Conservation (phyloP, 73 alveolate genomes). For the Symbiodinium natans region DNA sequence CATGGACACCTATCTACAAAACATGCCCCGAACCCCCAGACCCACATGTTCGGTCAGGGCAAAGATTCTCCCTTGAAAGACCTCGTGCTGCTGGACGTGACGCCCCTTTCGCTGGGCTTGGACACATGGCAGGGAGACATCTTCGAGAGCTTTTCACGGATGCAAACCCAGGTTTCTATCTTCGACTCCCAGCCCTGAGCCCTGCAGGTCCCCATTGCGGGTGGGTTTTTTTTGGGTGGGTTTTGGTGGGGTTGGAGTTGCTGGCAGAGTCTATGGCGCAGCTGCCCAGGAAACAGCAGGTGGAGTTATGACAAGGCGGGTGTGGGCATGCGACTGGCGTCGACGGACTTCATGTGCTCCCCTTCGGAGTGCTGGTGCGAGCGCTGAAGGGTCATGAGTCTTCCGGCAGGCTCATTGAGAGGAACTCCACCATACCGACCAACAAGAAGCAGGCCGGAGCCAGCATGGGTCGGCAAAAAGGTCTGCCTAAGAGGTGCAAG, state of each 20-base stretch:
- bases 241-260: too few species aligned
- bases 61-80: constrained; percentile 93
- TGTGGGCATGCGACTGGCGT: too few species aligned
- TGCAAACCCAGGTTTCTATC: too few species aligned
- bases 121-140: constrained; percentile 93
- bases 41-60: constrained; percentile 12
- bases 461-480: background rate
- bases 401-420: constrained; percentile 96
- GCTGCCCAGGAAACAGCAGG: constrained; percentile 96
- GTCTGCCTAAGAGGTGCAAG: too few species aligned
- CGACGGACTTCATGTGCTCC: background rate
- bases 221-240: too few species aligned
- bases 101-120: constrained; percentile 99
- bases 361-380: background rate
- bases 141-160: too few species aligned
- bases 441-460: constrained; percentile 94
- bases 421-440: constrained; percentile 98
- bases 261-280: too few species aligned
- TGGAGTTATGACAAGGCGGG: constrained; percentile 97
- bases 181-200: too few species aligned
- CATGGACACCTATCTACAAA: background rate
- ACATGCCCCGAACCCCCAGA: too few species aligned
- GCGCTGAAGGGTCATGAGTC: background rate
- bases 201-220: too few species aligned
- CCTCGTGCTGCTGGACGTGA: constrained; percentile 98